Evolutionary conservation across 2,329 filamentous ascomycete species (phyloP).

Genomic region (Graphiopsis chlorocephala): DNA sequence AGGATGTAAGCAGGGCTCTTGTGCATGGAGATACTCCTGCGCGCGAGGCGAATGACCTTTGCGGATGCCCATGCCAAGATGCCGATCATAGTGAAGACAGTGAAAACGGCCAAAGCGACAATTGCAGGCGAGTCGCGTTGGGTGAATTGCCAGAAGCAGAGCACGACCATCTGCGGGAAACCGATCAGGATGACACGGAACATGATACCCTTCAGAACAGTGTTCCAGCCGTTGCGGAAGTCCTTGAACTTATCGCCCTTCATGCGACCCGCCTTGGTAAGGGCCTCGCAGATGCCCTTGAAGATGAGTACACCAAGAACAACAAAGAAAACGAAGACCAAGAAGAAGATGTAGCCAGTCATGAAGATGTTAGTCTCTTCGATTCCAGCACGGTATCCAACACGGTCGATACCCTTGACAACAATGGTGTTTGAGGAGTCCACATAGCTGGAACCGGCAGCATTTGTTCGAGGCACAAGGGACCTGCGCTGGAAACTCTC

Average conservation of each 20-base stretch:
- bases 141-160: conserved; percentile 93
- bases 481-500: conserved; percentile 41
- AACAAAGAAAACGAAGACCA: conserved; percentile 75
- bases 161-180: conserved; percentile 84
- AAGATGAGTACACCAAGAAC: conserved; percentile 71
- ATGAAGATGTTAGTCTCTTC: conserved; percentile 91
- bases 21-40: conserved; percentile 84
- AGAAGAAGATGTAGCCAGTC: conserved; percentile 85
- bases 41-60: conserved; percentile 87
- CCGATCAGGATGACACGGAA: conserved; percentile 88
- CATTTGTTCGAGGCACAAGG: conserved; percentile 36
- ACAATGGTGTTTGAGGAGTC: conserved; percentile 43
- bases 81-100: conserved; percentile 74
- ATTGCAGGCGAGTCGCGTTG: conserved; percentile 79
- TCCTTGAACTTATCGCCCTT: conserved; percentile 83
- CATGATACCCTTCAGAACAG: conserved; percentile 87
- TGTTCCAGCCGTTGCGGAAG: conserved; percentile 91
- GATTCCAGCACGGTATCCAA: conserved; percentile 80
- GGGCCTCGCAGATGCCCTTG: conserved; percentile 76
- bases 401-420: conserved; percentile 82
- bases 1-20: conserved; percentile 96
- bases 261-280: conserved; percentile 73
- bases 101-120: conserved; percentile 83
- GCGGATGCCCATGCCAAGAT: conserved; percentile 82
- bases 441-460: conserved; percentile 25